Percentiles rank a stretch among this genome's conserved stretches.
Conservation (phyloP, 805 yeast genomes). For the Komagataella ulmi region DNA sequence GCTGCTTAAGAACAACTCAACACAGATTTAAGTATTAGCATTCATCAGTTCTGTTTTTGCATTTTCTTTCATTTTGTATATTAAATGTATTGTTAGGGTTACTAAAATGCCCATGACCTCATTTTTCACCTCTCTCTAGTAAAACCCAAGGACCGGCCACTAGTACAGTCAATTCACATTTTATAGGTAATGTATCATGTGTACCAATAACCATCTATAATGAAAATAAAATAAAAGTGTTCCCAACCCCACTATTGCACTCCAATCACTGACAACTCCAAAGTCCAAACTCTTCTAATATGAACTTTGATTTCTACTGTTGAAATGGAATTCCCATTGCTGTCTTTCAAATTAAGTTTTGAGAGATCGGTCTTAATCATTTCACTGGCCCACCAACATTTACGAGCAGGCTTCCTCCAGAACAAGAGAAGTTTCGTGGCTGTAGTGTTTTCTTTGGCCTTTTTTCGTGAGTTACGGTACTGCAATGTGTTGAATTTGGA, state of each 20-base stretch:
- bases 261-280: conserved; percentile 84
- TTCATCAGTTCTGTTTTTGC: background rate
- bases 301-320: conserved; percentile 53
- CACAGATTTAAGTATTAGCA: no score
- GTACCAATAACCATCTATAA: background rate
- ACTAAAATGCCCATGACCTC: background rate
- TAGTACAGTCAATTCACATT: background rate
- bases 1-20: no score
- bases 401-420: conserved; percentile 97
- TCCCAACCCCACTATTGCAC: conserved; percentile 30
- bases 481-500: conserved; percentile 54
- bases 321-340: conserved; percentile 15
- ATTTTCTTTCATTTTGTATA: background rate
- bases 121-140: background rate
- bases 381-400: conserved; percentile 93
- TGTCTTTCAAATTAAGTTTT: conserved; percentile 10
- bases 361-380: conserved; percentile 29
- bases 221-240: background rate
- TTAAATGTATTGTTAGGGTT: background rate
- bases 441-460: conserved; percentile 22
- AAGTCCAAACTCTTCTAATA: conserved; percentile 91
- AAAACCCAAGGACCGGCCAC: background rate
- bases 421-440: conserved; percentile 62
- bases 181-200: background rate
- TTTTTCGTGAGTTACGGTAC: conserved; percentile 27